Evolutionary conservation across 2,329 filamentous ascomycete species (phyloP).

Genomic region (Botrytis galanthina): DNA sequence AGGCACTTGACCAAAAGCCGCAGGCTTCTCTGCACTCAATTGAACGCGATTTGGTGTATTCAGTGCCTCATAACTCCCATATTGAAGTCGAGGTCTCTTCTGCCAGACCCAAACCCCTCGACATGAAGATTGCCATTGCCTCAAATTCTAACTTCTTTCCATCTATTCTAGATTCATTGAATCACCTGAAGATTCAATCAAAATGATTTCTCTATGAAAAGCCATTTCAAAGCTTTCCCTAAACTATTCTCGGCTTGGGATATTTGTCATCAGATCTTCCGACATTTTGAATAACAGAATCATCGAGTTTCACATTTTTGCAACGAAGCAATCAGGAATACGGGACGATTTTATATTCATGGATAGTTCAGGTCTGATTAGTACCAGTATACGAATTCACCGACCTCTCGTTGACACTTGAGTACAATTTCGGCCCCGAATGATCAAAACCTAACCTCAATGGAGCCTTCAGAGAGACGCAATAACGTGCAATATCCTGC

Average conservation of each 20-base stretch:
- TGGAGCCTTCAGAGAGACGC: background rate
- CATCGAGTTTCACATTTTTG: background rate
- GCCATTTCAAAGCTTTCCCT: background rate
- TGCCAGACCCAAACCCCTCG: background rate
- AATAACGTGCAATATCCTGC: too few relatives aligned
- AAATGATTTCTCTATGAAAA: too few relatives aligned
- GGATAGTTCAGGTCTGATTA: background rate
- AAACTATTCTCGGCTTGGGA: background rate
- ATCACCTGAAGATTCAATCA: accelerated
- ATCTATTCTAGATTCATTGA: background rate
- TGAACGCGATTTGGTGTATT: background rate
- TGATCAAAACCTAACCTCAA: background rate
- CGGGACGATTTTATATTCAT: background rate
- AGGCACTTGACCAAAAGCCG: background rate
- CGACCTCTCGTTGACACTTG: background rate
- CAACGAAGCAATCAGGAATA: background rate
- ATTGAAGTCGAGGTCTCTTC: background rate
- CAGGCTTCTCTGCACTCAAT: background rate
- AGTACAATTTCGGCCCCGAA: background rate
- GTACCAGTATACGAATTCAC: background rate
- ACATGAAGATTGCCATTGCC: background rate
- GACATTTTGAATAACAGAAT: background rate
- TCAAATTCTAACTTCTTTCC: background rate
- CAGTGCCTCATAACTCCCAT: background rate
- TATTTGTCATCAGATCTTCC: background rate